Conservation (phyloP, 2,329 filamentous ascomycete genomes). For the Falciphora oryzae region DNA sequence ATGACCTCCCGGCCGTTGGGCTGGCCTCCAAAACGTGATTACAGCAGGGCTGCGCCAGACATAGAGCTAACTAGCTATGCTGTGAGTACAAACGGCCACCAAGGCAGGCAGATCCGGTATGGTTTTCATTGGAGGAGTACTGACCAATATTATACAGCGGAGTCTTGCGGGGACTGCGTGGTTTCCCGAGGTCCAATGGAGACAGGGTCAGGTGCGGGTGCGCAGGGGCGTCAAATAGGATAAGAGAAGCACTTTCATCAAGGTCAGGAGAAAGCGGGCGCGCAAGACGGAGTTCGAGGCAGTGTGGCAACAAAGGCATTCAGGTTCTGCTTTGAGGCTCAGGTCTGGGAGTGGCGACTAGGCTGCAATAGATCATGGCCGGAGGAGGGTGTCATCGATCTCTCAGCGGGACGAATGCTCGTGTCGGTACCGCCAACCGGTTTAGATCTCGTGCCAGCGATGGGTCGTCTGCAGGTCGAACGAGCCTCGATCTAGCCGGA, state of each 20-base stretch:
- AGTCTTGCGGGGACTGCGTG: constrained; percentile 6
- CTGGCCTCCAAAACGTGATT: not conserved
- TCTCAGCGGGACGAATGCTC: not conserved
- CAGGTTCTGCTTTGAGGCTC: not conserved
- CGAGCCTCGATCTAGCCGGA: not conserved
- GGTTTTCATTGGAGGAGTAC: constrained; percentile 26
- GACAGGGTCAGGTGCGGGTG: too few relatives aligned
- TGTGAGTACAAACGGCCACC: not conserved
- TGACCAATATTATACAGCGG: constrained; percentile 38
- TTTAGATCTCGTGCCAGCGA: not conserved
- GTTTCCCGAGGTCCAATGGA: not conserved
- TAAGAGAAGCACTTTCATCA: too few relatives aligned
- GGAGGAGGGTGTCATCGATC: not conserved
- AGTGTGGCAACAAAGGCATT: not conserved
- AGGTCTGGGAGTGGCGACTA: not conserved
- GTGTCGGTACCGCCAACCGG: not conserved
- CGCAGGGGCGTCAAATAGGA: too few relatives aligned
- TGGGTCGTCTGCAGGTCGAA: not conserved
- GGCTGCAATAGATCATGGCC: constrained; percentile 1
- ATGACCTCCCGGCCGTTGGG: not conserved
- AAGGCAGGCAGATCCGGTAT: not conserved
- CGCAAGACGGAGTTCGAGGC: not conserved
- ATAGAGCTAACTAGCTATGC: not conserved
- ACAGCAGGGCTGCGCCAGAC: not conserved
- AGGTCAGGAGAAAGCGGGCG: not conserved